phyloP scores from a whole-genome alignment of 306 rosid genomes.

The Cicer yamashitae region DNA sequence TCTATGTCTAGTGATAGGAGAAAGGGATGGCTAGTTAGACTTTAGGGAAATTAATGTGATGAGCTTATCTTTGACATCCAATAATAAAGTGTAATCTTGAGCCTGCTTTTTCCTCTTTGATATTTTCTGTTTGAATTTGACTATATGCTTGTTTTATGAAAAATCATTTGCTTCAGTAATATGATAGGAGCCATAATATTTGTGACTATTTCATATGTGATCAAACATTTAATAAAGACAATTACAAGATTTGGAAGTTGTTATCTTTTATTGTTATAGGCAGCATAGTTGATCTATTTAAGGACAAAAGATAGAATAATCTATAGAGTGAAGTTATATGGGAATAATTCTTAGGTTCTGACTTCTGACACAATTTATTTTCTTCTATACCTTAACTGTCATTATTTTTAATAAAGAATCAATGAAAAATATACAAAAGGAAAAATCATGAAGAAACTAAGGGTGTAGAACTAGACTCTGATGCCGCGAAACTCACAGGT shows the following conservation, averaged over 20 bases:
- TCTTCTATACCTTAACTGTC: not conserved
- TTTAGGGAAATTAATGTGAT: not conserved
- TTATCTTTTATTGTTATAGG: too few species aligned
- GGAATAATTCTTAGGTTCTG: not conserved
- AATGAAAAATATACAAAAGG: slow-evolving; percentile 6
- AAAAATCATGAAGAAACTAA: slow-evolving; percentile 48
- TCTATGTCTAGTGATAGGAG: not conserved
- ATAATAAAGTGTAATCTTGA: not conserved
- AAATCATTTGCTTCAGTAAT: not conserved
- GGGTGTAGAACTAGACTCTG: slow-evolving; percentile 60
- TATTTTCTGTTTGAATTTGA: not conserved
- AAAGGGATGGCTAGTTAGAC: not conserved
- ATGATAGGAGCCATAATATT: too few species aligned
- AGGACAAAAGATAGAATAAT: too few species aligned
- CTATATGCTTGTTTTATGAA: not conserved
- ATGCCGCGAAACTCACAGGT: slow-evolving; percentile 58
- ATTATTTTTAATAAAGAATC: not conserved
- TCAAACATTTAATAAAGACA: not conserved
- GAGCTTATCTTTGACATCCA: not conserved
- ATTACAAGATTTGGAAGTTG: too few species aligned
- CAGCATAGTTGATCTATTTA: too few species aligned
- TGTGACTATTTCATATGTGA: not conserved
- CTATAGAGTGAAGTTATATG: too few species aligned
- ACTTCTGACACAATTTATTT: not conserved
- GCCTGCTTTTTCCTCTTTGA: not conserved